Base-by-base conservation (phyloP, 2,329 filamentous ascomycete species). In the Cladobotryum mycophilum region DNA sequence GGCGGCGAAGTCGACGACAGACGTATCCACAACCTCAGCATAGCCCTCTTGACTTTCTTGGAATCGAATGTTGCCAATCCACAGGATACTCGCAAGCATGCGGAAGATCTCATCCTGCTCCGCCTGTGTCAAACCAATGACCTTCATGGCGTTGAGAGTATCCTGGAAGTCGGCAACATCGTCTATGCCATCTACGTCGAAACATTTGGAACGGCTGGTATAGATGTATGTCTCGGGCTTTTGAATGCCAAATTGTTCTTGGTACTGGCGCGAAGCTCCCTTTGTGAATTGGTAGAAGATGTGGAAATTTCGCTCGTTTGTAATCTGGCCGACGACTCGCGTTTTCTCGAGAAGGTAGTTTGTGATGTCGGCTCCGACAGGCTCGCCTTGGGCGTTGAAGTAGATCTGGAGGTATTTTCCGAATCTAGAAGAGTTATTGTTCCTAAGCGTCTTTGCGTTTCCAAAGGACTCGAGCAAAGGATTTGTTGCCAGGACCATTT, bases 281-380 rank as follows among this genome's bases (percentile, higher is more conserved):
- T 97, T 99, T 43, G 93, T 89, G 69, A 97, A 96, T 69, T 99
- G 93, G 72, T 99, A 99, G 69, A 99, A 99, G 63, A 99, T 97
- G 72, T 99, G 93, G 70, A 99, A 99, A 72, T 96, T 97, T 60
- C 93, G 84, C 78, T 99, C 93, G 67, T 96, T 95, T 52, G 75
- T 78, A 60, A 97, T 97, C 73, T 97, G 93, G 14, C 92, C 90
- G 9, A 96, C 90, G 15, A 99, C 93, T 73, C 93, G 81, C 44
- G 89, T 85, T 76, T 97, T 97, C 69, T 99, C 93, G 48, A 99
- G 78, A 20, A 99, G 78, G 65, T 99, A 99, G 69, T 99, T 99
- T 65, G 92, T 96, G 70, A 99, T 96, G 69, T 96, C 93, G 54
- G 93, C 93, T 62, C 93, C 93, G 11, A 96, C 85, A 0, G 93